Conservation (phyloP, 352 stramenopile species). For the Globisporangium camurandrum region DNA sequence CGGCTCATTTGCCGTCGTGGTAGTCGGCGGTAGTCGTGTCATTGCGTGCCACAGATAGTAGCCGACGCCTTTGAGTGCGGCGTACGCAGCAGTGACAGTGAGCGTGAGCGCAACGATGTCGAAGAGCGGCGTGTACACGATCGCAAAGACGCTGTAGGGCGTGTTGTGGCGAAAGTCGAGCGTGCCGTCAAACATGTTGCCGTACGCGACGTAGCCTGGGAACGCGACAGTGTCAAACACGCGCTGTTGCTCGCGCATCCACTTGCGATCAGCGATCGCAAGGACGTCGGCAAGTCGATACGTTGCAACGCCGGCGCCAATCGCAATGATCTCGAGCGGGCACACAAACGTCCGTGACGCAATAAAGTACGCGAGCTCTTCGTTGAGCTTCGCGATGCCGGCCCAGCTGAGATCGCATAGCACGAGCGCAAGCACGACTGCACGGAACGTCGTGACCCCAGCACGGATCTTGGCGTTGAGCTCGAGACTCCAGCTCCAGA, state of each 20-base stretch:
- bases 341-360: constrained; percentile 16
- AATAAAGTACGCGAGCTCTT: constrained; percentile 29
- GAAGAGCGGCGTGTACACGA: constrained; percentile 17
- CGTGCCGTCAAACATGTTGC: constrained; percentile 16
- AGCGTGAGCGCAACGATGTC: constrained; percentile 5
- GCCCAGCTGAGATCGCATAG: constrained; percentile 21
- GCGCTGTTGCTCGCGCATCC: constrained; percentile 16
- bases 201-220: constrained; percentile 6
- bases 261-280: constrained; percentile 15
- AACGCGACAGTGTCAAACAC: constrained; percentile 15
- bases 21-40: not conserved
- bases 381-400: constrained; percentile 19
- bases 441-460: constrained; percentile 25
- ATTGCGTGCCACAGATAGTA: not conserved
- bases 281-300: constrained; percentile 5
- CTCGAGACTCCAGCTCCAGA: constrained; percentile 29
- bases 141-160: constrained; percentile 3
- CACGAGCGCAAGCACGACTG: constrained; percentile 24
- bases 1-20: not conserved
- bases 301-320: constrained; percentile 10
- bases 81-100: constrained; percentile 2
- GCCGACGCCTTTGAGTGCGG: not conserved
- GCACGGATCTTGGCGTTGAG: constrained; percentile 23
- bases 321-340: constrained; percentile 18
- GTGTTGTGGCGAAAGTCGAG: constrained; percentile 11